These are phyloP conservation scores for Tilletia horrida DNA, from an alignment of 1,284 basidiomycete species.

Conservation along the genomic window DNA sequence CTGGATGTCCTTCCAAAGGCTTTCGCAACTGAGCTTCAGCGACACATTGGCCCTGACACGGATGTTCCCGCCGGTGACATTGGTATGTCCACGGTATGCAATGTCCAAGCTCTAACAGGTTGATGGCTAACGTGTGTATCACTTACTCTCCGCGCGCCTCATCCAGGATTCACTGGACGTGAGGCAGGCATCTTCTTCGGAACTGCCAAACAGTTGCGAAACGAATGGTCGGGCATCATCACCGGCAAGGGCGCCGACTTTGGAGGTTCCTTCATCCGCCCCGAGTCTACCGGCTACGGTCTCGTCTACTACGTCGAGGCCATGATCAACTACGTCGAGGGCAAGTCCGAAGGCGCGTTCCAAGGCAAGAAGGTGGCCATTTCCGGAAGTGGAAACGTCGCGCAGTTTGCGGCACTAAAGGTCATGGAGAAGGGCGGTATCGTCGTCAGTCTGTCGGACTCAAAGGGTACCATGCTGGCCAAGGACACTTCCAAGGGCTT, in stretches of 20 bases:
- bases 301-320: conserved; percentile 74
- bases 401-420: conserved; percentile 75
- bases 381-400: conserved; percentile 69
- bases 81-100: conserved; percentile 52
- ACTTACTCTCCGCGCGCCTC: not conserved
- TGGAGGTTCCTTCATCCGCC: conserved; percentile 57
- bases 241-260: conserved; percentile 74
- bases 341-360: conserved; percentile 51
- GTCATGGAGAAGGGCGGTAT: conserved; percentile 73
- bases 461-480: conserved; percentile 69
- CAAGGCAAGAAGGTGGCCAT: conserved; percentile 66
- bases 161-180: conserved; percentile 18
- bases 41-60: conserved; percentile 61
- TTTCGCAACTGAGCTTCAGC: conserved; percentile 37
- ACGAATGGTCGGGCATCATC: conserved; percentile 73
- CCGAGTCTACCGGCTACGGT: conserved; percentile 63
- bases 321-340: conserved; percentile 59
- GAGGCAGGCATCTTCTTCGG: conserved; percentile 43
- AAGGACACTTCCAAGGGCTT: conserved; percentile 57
- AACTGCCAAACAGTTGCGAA: conserved; percentile 68
- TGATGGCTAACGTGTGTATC: not conserved
- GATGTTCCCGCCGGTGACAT: conserved; percentile 80
- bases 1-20: conserved; percentile 20
- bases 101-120: not conserved
- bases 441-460: conserved; percentile 75